A percentile compares a stretch with the other conserved stretches of the same genome.
Evolutionary conservation across 257 asterid species (phyloP).

Genomic region (Vinca minor): DNA sequence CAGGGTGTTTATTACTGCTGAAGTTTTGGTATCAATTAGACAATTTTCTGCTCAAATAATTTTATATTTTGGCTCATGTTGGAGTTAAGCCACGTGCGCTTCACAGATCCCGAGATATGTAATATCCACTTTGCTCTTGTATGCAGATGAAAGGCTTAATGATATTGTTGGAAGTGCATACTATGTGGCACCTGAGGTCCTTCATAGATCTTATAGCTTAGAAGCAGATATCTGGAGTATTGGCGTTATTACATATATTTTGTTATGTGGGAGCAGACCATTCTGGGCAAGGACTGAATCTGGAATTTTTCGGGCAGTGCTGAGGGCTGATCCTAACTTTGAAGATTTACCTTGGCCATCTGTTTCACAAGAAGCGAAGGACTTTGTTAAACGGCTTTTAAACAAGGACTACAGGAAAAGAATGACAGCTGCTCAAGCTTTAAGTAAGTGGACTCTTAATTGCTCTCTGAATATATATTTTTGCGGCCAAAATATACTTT

Average conservation of each 20-base stretch:
- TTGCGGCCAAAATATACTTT: too few species aligned
- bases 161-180: conserved; percentile 99
- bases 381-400: conserved; percentile 77
- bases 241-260: conserved; percentile 83
- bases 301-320: conserved; percentile 88
- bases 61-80: too few species aligned
- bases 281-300: conserved; percentile 98
- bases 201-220: conserved; percentile 86
- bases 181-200: conserved; percentile 98
- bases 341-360: conserved; percentile 97
- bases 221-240: conserved; percentile 98
- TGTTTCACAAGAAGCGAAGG: conserved; percentile 69
- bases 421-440: conserved; percentile 99
- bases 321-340: conserved; percentile 91
- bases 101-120: background rate
- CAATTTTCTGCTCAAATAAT: too few species aligned
- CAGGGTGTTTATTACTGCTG: background rate
- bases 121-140: background rate
- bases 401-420: conserved; percentile 92
- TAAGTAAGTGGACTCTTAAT: conserved; percentile 53
- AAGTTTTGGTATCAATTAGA: background rate
- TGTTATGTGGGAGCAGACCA: conserved; percentile 96
- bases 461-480: background rate
- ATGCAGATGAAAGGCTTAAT: conserved; percentile 88
- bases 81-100: background rate